A percentile compares a stretch with the other conserved stretches of the same genome.
Evolutionary conservation across 495 filamentous ascomycete species (phyloP).

Genomic region (Saxispiralis lemnorum): DNA sequence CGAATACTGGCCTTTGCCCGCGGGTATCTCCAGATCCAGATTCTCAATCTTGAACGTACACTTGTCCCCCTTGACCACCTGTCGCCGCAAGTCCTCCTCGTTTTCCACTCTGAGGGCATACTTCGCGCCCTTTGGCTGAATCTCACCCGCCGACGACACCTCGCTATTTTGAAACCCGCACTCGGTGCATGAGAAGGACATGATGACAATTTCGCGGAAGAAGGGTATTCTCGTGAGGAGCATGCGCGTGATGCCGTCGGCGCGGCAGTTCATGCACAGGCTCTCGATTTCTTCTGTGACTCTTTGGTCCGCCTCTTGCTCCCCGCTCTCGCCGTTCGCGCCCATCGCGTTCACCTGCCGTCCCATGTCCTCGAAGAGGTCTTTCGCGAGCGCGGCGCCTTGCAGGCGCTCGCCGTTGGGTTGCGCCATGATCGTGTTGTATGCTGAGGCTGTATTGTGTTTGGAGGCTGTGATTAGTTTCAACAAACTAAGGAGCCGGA

Average conservation of each 20-base stretch:
- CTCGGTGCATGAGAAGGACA: constrained; percentile 83
- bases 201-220: constrained; percentile 91
- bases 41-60: constrained; percentile 66
- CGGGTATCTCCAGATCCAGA: constrained; percentile 76
- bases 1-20: constrained; percentile 71
- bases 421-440: background rate
- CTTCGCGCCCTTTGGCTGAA: constrained; percentile 71
- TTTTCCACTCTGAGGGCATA: constrained; percentile 57
- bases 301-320: constrained; percentile 32
- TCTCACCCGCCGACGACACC: constrained; percentile 73
- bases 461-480: no score
- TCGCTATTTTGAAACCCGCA: constrained; percentile 82
- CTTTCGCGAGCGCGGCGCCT: constrained; percentile 18
- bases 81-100: constrained; percentile 57
- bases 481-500: no score
- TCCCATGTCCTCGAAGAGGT: constrained; percentile 33
- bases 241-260: constrained; percentile 72
- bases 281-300: constrained; percentile 52
- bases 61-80: constrained; percentile 80
- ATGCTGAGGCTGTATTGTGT: constrained; percentile 19
- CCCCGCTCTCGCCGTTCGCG: constrained; percentile 1
- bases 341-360: constrained; percentile 26
- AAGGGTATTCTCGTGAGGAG: constrained; percentile 81
- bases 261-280: constrained; percentile 73
- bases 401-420: constrained; percentile 7